Base-by-base conservation (phyloP, 352 stramenopile species). In the Phytophthora rubi region DNA sequence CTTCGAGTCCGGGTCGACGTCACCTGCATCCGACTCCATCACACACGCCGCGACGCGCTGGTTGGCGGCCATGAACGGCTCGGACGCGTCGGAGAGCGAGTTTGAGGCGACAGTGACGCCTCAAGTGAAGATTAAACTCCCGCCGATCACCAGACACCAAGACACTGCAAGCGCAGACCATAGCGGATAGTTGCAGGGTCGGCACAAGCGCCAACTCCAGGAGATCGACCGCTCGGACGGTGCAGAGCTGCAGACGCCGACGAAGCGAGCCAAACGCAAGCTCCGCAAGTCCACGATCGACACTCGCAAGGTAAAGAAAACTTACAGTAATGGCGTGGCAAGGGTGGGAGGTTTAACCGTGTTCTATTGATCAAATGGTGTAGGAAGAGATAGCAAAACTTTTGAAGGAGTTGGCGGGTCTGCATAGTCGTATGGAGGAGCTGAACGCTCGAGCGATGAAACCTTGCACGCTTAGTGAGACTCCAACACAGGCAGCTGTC, bases 211-310 rank as follows among this genome's bases (percentile, higher is more conserved):
- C 35, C 35, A 42, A 42, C 6, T 42, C 35, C 35, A 42, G 35
- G 35, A 42, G 35, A 42, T 13, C 35, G 16, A 13, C 26, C 26
- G 26, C 26, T 30, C 26, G 23, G 7, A 57, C 6, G 32, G 21
- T 26, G n/a, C 26, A 49, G 15, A 12, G n/a, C 42, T 51, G 7
- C 35, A 65, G 13, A 61, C 33, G 13, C 49, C 48, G 8, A 68
- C 68, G 56, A 71, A 75, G 42, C 59, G 66, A 12, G 37, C 54
- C 6, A 73, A 73, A 23, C 68, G 62, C 23, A 74, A 74, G 42
- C 26, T 55, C 33, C 67, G 67, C 52, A 75, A 75, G 68, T 75
- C 68, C 6, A 75, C 68, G 26, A 71, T 71, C 30, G 62, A 75
- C 32, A 64, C 53, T 6, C 68, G 68, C 4, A 75, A 75, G 62